phyloP scores from a whole-genome alignment of 305 asterid genomes.

The Rubia tinctorum region DNA sequence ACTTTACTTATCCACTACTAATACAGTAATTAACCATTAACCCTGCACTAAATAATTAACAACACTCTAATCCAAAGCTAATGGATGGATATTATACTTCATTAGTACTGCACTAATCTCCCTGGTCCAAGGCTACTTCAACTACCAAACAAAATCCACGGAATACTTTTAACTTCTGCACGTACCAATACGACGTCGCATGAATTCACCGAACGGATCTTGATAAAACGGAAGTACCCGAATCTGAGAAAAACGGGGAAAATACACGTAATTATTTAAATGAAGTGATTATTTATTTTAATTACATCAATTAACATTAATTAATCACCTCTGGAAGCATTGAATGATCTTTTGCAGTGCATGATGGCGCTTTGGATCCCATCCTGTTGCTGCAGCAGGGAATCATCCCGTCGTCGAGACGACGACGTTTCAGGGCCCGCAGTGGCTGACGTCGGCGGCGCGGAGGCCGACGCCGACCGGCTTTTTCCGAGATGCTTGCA shows the following conservation, averaged over 20 bases:
- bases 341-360: conserved; percentile 86
- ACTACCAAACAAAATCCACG: too few species aligned
- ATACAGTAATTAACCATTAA: background rate
- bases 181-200: too few species aligned
- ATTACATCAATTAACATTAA: background rate
- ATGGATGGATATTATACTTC: background rate
- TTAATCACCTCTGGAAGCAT: conserved; percentile 56
- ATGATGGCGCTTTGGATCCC: conserved; percentile 87
- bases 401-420: conserved; percentile 67
- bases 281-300: background rate
- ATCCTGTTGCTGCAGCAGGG: conserved; percentile 68
- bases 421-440: conserved; percentile 9
- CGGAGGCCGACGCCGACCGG: conserved; percentile 55
- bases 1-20: conserved; percentile 4
- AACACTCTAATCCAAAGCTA: background rate
- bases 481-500: conserved; percentile 61
- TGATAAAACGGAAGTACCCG: conserved; percentile 40
- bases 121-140: background rate
- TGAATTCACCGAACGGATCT: conserved; percentile 43
- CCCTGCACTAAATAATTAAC: background rate
- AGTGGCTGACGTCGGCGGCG: conserved; percentile 19
- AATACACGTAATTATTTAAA: background rate
- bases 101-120: background rate
- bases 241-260: conserved; percentile 25
- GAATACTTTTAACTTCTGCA: background rate